Evolutionary conservation across 345 rosid genomes (phyloP).

Genomic region (Gossypium anomalum): DNA sequence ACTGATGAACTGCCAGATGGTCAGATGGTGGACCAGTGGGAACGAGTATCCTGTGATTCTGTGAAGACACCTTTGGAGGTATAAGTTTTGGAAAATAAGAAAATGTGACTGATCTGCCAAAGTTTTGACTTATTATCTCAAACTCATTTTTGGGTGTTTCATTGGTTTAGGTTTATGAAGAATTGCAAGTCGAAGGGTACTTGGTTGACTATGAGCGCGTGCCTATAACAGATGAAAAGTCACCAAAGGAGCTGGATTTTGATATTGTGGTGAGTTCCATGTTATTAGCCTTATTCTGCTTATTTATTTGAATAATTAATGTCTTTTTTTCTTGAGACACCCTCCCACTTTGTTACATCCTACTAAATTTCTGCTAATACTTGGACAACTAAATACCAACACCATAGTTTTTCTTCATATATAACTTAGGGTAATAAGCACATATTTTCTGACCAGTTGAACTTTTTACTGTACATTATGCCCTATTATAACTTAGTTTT

Average conservation of each 20-base stretch:
- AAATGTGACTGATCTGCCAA: constrained; percentile 10
- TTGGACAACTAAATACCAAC: background rate
- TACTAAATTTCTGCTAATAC: constrained; percentile 1
- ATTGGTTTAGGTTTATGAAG: constrained; percentile 65
- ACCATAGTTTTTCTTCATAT: background rate
- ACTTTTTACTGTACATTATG: background rate
- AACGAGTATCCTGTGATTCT: constrained; percentile 79
- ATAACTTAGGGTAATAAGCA: no score
- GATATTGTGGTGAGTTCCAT: constrained; percentile 71
- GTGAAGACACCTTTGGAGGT: constrained; percentile 94
- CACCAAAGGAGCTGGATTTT: constrained; percentile 91
- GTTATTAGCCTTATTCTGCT: constrained; percentile 16
- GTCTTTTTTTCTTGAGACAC: background rate
- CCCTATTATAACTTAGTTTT: background rate
- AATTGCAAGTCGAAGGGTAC: constrained; percentile 85
- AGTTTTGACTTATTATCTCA: constrained; percentile 18
- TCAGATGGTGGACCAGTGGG: constrained; percentile 99
- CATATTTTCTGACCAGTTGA: no score
- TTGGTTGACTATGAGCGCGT: constrained; percentile 91
- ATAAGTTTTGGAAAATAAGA: constrained; percentile 19
- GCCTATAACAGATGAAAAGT: constrained; percentile 94
- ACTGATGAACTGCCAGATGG: constrained; percentile 98
- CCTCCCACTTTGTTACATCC: background rate
- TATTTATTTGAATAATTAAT: background rate
- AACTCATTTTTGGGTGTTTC: constrained; percentile 17